Conservation (phyloP, 2,329 filamentous ascomycete species). For the Fonsecaea multimorphosa region DNA sequence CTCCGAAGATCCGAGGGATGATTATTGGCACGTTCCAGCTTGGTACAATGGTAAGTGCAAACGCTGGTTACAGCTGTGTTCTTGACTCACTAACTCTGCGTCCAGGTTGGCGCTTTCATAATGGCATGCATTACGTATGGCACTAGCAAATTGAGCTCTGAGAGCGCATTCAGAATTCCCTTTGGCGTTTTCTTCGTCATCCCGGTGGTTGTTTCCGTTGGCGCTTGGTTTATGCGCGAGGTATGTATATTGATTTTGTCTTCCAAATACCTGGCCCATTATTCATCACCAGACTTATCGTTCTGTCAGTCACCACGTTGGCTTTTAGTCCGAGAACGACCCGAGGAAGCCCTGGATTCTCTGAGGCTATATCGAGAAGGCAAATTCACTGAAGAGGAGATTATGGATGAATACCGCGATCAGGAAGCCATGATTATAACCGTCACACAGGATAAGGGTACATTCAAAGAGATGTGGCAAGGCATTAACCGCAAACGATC, state of each 20-base stretch:
- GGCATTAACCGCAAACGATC: constrained; percentile 24
- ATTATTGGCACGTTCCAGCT: constrained; percentile 29
- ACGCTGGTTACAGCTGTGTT: background rate
- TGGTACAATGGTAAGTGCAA: constrained; percentile 23
- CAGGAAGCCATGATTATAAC: constrained; percentile 19
- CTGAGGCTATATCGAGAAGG: constrained; percentile 30
- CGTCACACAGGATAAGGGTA: constrained; percentile 25
- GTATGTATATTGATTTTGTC: constrained; percentile 5
- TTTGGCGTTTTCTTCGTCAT: constrained; percentile 29
- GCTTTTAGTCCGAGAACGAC: constrained; percentile 42
- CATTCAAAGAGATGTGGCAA: constrained; percentile 29
- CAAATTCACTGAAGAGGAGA: constrained; percentile 29
- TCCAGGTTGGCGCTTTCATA: constrained; percentile 25
- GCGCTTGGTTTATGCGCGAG: constrained; percentile 25
- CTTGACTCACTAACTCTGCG: background rate
- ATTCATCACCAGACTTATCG: background rate
- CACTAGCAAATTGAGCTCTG: constrained; percentile 20
- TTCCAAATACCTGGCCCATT: background rate
- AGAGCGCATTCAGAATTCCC: constrained; percentile 24
- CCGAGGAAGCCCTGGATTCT: constrained; percentile 40
- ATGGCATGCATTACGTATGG: constrained; percentile 24
- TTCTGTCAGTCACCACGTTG: constrained; percentile 42
- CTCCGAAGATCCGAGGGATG: constrained; percentile 25
- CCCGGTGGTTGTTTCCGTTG: constrained; percentile 13
- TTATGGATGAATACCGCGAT: constrained; percentile 23